Conservation (phyloP, 176 grass and related monocot species). For the Cocos nucifera region DNA sequence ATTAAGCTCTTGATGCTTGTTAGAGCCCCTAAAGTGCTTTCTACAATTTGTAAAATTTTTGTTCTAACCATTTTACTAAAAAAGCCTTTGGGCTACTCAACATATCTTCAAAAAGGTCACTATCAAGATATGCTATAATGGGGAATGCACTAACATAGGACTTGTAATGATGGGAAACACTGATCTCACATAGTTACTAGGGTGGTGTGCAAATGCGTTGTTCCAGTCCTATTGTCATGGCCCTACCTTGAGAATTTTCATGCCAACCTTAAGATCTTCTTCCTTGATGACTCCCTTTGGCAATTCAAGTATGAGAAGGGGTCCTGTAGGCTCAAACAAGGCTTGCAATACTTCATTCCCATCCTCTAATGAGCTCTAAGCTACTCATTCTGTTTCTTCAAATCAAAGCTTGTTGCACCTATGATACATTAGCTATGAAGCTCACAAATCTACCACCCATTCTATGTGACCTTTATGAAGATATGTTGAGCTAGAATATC, state of each 20-base stretch:
- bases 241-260: conserved; percentile 34
- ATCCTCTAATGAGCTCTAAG: conserved; percentile 36
- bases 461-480: conserved; percentile 23
- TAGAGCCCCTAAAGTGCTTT: neutral
- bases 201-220: neutral
- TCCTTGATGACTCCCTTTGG: conserved; percentile 66
- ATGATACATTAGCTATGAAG: conserved; percentile 70
- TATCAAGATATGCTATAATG: neutral
- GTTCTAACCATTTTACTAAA: neutral
- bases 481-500: too few relatives aligned
- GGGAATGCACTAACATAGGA: neutral
- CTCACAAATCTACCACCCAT: conserved; percentile 54
- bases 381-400: conserved; percentile 15
- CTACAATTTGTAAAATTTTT: neutral
- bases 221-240: conserved; percentile 39
- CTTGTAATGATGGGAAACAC: conserved; percentile 29
- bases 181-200: conserved; percentile 3
- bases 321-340: neutral
- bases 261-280: conserved; percentile 43
- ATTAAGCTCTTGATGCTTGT: neutral
- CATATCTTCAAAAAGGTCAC: neutral
- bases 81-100: neutral
- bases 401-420: conserved; percentile 40
- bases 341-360: conserved; percentile 35
- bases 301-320: conserved; percentile 32